A percentile compares a stretch with the other conserved stretches of the same genome.
phyloP scores from a whole-genome alignment of 2,329 filamentous ascomycete species.

The Daldinia eschscholtzii region DNA sequence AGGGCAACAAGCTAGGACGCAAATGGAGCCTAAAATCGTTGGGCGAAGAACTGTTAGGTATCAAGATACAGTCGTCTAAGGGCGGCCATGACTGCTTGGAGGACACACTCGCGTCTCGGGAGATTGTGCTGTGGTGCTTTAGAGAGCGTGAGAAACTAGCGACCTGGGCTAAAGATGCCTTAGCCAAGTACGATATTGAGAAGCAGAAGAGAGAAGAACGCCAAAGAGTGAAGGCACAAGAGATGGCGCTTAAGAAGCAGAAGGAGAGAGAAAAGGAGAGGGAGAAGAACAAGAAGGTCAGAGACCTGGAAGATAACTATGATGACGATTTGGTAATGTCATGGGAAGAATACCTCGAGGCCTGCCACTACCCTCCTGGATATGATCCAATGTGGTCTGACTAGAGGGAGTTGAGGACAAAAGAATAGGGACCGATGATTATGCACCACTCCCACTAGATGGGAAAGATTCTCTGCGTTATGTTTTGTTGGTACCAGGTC shows the following conservation, averaged over 20 bases:
- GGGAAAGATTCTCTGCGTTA: background rate
- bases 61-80: slow-evolving; percentile 54
- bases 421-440: background rate
- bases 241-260: background rate
- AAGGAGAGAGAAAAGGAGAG: slow-evolving; percentile 9
- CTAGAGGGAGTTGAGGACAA: background rate
- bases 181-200: slow-evolving; percentile 22
- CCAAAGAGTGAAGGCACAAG: slow-evolving; percentile 7
- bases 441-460: background rate
- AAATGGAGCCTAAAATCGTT: slow-evolving; percentile 56
- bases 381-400: slow-evolving; percentile 2
- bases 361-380: background rate
- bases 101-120: slow-evolving; percentile 63
- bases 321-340: background rate
- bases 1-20: slow-evolving; percentile 26
- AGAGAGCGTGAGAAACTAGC: slow-evolving; percentile 54
- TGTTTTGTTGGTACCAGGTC: background rate
- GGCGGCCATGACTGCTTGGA: slow-evolving; percentile 63
- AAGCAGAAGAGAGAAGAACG: slow-evolving; percentile 21
- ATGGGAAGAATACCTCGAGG: slow-evolving; percentile 12
- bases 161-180: slow-evolving; percentile 50
- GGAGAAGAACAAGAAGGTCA: slow-evolving; percentile 4
- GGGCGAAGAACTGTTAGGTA: slow-evolving; percentile 52
- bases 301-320: background rate
- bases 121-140: slow-evolving; percentile 62